Evolutionary conservation across 257 asterid genomes (phyloP), one percentile per base, ranked within the genome.

Genomic region (Solanum arcanum): DNA sequence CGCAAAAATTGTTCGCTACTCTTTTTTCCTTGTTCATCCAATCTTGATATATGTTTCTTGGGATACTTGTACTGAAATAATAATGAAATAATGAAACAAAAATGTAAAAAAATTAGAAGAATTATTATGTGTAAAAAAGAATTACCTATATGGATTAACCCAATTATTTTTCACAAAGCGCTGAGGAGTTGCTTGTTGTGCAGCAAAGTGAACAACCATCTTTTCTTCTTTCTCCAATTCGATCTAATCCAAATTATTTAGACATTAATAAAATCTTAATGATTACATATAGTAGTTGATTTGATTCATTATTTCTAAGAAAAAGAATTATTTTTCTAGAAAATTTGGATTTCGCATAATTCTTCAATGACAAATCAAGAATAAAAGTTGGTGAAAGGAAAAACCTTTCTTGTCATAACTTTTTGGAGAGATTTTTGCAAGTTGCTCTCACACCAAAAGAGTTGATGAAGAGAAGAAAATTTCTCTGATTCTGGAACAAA

Each of bases 161-260:
- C 66, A 46, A 27, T 29, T 25, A 27, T 29, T 44, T n/a, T 9
- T 35, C 84, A 9, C 84, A 46, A 46, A 11, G 25, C 2, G 27
- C 2, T 46, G 66, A 3, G 42, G 25, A 27, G 37, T n/a, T 78
- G 25, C 27, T 27, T 15, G 25, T 25, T 78, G 84, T 44, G 41
- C 66, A 78, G 10, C 84, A 25, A 46, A 15, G 0, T 78, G 84
- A 46, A 46, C 39, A 18, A 3, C 25, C 64, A 46, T 16, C 62
- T n/a, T 77, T 21, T 66, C 52, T 77, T 70, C 90, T 31, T 56
- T 86, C 87, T 82, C 90, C 87, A 86, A 44, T 69, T 88, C 89
- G 70, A 75, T 75, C 89, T 89, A 72, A 82, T 46, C 72, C 86
- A 41, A 52, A 87, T 31, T 42, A 33, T 21, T 75, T 20, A 23